Evolutionary conservation across 352 stramenopile genomes (phyloP).

Genomic region (Stramenopiles sp.): DNA sequence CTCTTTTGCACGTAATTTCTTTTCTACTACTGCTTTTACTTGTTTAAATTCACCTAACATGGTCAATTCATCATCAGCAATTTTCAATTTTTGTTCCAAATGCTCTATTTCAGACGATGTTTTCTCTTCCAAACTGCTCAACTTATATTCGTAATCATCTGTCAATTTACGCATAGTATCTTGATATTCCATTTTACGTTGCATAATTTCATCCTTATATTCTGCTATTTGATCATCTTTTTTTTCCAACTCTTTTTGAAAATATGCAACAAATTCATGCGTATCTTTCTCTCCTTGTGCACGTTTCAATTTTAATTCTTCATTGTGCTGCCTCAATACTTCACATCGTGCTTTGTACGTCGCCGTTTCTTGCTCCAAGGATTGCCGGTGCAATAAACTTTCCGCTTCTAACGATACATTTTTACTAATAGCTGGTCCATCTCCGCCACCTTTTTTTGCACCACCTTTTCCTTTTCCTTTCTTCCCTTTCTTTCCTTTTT

Average conservation of each 20-base stretch:
- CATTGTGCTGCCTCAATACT: neutral
- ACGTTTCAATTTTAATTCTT: neutral
- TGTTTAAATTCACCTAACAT: slow-evolving; percentile 27
- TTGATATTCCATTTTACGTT: slow-evolving; percentile 30
- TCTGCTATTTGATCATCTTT: neutral
- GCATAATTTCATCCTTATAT: slow-evolving; percentile 30
- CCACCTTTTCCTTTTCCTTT: neutral
- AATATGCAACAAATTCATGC: slow-evolving; percentile 78
- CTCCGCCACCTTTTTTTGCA: too few relatives aligned
- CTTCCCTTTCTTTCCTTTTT: neutral
- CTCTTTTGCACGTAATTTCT: slow-evolving; percentile 18
- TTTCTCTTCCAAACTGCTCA: slow-evolving; percentile 20
- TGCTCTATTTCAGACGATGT: slow-evolving; percentile 32
- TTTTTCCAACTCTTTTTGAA: slow-evolving; percentile 66
- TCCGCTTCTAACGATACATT: neutral
- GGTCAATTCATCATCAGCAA: slow-evolving; percentile 27
- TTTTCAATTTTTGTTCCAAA: slow-evolving; percentile 29
- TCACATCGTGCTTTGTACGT: neutral
- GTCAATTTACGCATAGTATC: slow-evolving; percentile 33
- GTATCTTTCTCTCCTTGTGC: slow-evolving; percentile 50
- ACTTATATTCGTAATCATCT: slow-evolving; percentile 32
- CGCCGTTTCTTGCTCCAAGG: neutral
- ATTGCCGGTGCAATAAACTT: neutral
- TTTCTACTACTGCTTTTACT: slow-evolving; percentile 24
- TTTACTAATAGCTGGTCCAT: neutral